Evolutionary conservation across 116 monocot genomes (phyloP).

Genomic region (Dioscorea cayenensis): DNA sequence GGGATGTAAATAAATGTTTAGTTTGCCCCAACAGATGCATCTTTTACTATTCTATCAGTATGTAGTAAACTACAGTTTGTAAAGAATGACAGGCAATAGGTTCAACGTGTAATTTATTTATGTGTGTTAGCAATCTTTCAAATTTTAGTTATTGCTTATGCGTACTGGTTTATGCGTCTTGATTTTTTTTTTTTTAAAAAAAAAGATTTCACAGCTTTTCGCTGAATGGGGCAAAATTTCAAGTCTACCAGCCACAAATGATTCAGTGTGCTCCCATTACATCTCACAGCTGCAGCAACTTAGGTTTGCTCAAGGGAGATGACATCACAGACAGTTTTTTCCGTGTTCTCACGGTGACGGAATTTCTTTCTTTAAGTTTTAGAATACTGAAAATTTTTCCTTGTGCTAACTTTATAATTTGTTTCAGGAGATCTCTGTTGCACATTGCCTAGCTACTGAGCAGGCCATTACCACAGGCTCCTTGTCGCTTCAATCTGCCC

Average conservation of each 20-base stretch:
- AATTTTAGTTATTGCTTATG: neutral
- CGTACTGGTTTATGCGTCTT: neutral
- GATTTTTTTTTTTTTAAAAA: slow-evolving; percentile 7
- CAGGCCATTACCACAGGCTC: slow-evolving; percentile 30
- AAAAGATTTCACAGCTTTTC: slow-evolving; percentile 62
- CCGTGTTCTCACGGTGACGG: slow-evolving; percentile 57
- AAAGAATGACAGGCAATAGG: too few species aligned
- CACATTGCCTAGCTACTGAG: slow-evolving; percentile 56
- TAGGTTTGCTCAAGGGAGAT: slow-evolving; percentile 82
- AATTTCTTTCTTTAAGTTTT: slow-evolving; percentile 1
- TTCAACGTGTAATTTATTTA: too few species aligned
- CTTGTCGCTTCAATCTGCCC: slow-evolving; percentile 39
- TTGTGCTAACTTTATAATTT: neutral
- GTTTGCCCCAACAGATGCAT: too few species aligned
- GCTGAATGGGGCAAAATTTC: slow-evolving; percentile 78
- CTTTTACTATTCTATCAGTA: too few species aligned
- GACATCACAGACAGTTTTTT: slow-evolving; percentile 82
- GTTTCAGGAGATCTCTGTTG: slow-evolving; percentile 69
- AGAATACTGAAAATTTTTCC: neutral
- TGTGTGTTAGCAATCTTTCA: too few species aligned
- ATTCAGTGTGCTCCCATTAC: slow-evolving; percentile 51
- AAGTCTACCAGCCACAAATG: slow-evolving; percentile 60
- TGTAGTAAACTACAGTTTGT: too few species aligned
- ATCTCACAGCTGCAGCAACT: slow-evolving; percentile 79
- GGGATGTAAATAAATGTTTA: too few species aligned